Evolutionary conservation across 1,284 basidiomycete genomes (phyloP).

Genomic region (Cryptococcus sp.): DNA sequence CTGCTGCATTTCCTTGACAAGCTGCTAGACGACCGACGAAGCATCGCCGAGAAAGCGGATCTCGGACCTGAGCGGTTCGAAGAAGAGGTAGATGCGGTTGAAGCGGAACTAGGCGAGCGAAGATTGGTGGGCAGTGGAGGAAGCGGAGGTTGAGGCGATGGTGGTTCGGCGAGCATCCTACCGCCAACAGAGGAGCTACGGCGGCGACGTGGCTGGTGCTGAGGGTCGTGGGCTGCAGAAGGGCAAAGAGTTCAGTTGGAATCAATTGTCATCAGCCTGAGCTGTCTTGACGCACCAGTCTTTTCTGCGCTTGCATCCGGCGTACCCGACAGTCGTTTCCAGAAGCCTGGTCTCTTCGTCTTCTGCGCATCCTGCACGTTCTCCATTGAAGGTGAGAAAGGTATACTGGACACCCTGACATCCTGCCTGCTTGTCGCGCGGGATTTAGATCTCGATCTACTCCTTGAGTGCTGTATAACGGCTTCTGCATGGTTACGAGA

Average conservation of each 20-base stretch:
- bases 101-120: conserved; percentile 31
- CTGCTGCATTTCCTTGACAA: conserved; percentile 21
- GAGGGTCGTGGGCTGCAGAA: background rate
- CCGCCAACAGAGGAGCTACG: conserved; percentile 31
- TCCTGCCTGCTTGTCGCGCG: conserved; percentile 6
- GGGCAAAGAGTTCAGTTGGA: no score
- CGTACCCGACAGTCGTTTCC: conserved; percentile 38
- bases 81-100: conserved; percentile 18
- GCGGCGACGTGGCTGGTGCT: conserved; percentile 18
- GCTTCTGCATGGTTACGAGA: background rate
- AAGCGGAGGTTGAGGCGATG: conserved; percentile 27
- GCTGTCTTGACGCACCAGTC: conserved; percentile 1
- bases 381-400: conserved; percentile 30
- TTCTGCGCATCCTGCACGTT: conserved; percentile 16
- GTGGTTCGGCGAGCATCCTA: conserved; percentile 2
- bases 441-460: conserved; percentile 13
- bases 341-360: conserved; percentile 29
- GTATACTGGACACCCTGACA: conserved; percentile 23
- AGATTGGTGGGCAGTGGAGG: conserved; percentile 40
- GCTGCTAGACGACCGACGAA: conserved; percentile 39
- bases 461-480: conserved; percentile 11
- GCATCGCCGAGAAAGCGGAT: conserved; percentile 23
- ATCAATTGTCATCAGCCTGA: background rate
- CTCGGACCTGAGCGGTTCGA: conserved; percentile 19
- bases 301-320: conserved; percentile 1